phyloP scores from a whole-genome alignment of 2,329 filamentous ascomycete species.

The Clarireedia monteithiana region DNA sequence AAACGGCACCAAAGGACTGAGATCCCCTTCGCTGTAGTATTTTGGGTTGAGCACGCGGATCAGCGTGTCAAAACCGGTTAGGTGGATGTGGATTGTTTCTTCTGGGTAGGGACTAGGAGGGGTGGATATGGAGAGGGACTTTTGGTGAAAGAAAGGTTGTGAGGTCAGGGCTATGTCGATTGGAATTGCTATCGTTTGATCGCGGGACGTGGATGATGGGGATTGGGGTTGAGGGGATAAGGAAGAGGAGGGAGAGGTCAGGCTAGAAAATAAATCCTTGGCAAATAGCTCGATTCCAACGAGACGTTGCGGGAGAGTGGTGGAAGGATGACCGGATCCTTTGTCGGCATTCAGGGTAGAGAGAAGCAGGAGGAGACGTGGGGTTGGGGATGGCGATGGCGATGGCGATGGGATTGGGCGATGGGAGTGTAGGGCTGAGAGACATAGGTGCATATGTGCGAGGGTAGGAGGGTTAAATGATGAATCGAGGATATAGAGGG shows the following conservation, averaged over 20 bases:
- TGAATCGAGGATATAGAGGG: conserved; percentile 54
- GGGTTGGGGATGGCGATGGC: conserved; percentile 9
- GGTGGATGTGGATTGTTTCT: conserved; percentile 48
- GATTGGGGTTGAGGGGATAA: neutral
- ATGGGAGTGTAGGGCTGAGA: conserved; percentile 33
- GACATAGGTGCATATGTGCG: conserved; percentile 51
- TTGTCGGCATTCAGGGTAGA: neutral
- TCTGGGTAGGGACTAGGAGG: neutral
- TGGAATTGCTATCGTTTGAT: conserved; percentile 8
- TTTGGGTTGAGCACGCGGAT: conserved; percentile 64
- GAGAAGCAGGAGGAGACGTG: neutral
- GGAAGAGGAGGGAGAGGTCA: neutral
- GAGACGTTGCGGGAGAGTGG: neutral
- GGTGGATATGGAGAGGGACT: neutral
- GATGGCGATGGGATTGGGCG: conserved; percentile 4
- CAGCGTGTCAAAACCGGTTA: conserved; percentile 70
- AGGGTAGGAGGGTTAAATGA: conserved; percentile 62
- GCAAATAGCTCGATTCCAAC: neutral
- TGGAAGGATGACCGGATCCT: neutral
- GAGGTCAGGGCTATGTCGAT: conserved; percentile 63
- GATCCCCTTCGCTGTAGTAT: conserved; percentile 52
- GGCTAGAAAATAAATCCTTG: neutral
- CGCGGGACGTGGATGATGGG: no score
- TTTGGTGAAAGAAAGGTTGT: no score
- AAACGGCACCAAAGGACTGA: conserved; percentile 52